Percentiles rank a stretch among this genome's conserved stretches.
Conservation (phyloP, 352 stramenopile genomes). For the Aphanomyces astaci region DNA sequence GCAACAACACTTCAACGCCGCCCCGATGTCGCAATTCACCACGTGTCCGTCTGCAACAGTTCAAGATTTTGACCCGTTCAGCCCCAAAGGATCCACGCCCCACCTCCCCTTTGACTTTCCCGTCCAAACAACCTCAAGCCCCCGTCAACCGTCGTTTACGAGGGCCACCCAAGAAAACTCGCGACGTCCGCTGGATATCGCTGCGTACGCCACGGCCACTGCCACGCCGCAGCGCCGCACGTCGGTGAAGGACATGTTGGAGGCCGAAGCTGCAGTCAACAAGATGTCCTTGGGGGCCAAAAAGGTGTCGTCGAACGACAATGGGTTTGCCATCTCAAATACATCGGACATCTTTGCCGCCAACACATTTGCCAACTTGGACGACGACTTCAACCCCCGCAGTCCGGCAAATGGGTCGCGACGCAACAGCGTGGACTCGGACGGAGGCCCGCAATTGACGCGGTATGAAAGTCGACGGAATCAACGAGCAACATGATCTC, state of each 20-base stretch:
- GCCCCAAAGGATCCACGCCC: conserved; percentile 46
- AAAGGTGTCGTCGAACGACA: conserved; percentile 35
- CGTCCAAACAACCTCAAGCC: conserved; percentile 24
- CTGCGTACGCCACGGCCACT: conserved; percentile 30
- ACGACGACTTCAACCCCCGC: conserved; percentile 33
- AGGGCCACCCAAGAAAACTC: conserved; percentile 56
- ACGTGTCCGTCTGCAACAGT: conserved; percentile 33
- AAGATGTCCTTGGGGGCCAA: background rate
- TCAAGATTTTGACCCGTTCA: conserved; percentile 74
- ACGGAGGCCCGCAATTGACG: background rate
- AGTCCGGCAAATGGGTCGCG: background rate
- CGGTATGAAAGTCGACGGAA: background rate
- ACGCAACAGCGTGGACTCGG: background rate
- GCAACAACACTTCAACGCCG: background rate
- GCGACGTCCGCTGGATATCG: conserved; percentile 45
- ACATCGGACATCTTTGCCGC: conserved; percentile 51
- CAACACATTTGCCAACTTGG: conserved; percentile 53
- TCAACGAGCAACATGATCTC: background rate
- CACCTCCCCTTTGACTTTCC: conserved; percentile 45
- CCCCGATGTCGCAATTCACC: background rate
- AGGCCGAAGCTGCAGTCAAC: conserved; percentile 21
- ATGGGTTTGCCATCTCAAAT: conserved; percentile 48
- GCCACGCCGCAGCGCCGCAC: background rate
- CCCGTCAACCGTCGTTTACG: conserved; percentile 41
- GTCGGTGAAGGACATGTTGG: conserved; percentile 14